Conservation (phyloP, 2,329 filamentous ascomycete genomes). For the Bisporella sp. region DNA sequence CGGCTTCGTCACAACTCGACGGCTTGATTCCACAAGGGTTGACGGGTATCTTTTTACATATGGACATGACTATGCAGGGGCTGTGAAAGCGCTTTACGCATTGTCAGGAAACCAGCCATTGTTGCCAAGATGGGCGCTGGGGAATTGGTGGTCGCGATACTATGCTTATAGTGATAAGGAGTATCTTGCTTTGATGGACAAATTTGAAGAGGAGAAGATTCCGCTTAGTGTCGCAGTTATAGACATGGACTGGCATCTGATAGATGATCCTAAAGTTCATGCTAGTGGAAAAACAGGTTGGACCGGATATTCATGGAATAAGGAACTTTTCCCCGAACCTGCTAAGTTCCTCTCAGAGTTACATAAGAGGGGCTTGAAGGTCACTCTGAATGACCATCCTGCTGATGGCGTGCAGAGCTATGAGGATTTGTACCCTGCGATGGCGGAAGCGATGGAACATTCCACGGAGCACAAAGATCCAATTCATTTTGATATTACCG, state of each 20-base stretch:
- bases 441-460: slow-evolving; percentile 44
- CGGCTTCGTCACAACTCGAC: slow-evolving; percentile 44
- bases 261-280: slow-evolving; percentile 37
- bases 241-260: slow-evolving; percentile 62
- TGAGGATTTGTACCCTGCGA: slow-evolving; percentile 48
- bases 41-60: slow-evolving; percentile 56
- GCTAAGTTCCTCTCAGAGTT: slow-evolving; percentile 42
- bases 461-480: slow-evolving; percentile 43
- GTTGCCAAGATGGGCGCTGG: slow-evolving; percentile 50
- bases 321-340: slow-evolving; percentile 49
- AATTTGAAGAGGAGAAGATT: slow-evolving; percentile 42
- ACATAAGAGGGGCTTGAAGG: slow-evolving; percentile 43
- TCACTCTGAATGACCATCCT: slow-evolving; percentile 56
- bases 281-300: slow-evolving; percentile 36
- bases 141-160: slow-evolving; percentile 62
- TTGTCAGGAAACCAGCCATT: slow-evolving; percentile 49
- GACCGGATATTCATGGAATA: slow-evolving; percentile 59
- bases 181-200: slow-evolving; percentile 50
- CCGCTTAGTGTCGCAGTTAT: slow-evolving; percentile 53
- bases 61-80: slow-evolving; percentile 47
- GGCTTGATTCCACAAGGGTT: slow-evolving; percentile 36
- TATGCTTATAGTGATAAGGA: slow-evolving; percentile 48
- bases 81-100: slow-evolving; percentile 46
- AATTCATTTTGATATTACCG: slow-evolving; percentile 49
- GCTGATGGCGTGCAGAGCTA: slow-evolving; percentile 48